Evolutionary conservation across 1,139 yeast species (phyloP), one percentile per base, ranked within the genome.

Genomic region (Yamadazyma membranifaciens): DNA sequence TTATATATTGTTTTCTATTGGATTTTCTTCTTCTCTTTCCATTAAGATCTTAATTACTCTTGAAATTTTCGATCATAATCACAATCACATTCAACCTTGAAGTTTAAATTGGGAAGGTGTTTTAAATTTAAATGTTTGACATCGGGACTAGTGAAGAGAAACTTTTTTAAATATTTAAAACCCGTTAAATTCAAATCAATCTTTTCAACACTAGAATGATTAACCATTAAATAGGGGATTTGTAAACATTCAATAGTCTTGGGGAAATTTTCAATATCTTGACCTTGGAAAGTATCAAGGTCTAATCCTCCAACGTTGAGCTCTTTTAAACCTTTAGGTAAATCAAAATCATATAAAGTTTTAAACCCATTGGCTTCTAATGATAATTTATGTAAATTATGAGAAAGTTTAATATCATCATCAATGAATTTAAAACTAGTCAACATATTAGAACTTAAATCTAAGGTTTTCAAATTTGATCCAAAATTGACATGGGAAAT

Each of bases 401-500:
- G 34, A 4, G 42, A 37, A 12, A 39, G 14, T 22, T 10, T 3
- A 9, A 36, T 33, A 12, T 24, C 2, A 10, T 30, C 24, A 3
- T 32, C 24, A n/a, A 14, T 17, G 13, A 26, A 27, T 5, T 32
- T n/a, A 10, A 34, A 39, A 2, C 13, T 31, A 6, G 34, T 41
- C 6, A 41, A n/a, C 4, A 31, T 10, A 31, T 41, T 41, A 9
- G 36, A 33, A 22, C 37, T 31, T 14, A 41, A 33, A 22, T 41
- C 40, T 16, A 59, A 42, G 6, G 36, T 35, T 20, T 36, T 40
- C 15, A 58, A 43, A 6, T 37, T 35, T 3, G 14, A 11, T 1
- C 52, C 52, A 38, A 57, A 57, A 20, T 37, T 26, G 13, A 56
- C 44, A 20, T 51, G 36, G 2, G 34, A 29, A 9, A 57, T 40